Evolutionary conservation across 495 filamentous ascomycete species (phyloP).

Genomic region (Staphylotrichum longicolle): DNA sequence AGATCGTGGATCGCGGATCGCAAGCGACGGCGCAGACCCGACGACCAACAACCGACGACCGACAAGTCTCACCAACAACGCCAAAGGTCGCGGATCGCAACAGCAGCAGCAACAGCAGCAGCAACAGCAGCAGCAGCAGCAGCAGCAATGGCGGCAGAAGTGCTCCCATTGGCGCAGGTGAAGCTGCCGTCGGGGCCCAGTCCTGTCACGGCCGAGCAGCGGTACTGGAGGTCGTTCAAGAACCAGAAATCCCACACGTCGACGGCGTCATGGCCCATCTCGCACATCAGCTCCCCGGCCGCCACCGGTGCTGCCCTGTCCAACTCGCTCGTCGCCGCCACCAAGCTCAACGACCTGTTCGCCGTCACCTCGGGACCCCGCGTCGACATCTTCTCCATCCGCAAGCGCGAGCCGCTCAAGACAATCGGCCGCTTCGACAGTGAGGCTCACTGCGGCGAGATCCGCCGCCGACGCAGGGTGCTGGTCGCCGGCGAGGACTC

Average conservation of each 20-base stretch:
- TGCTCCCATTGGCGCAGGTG: constrained; percentile 75
- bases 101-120: constrained; percentile 36
- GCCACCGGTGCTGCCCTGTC: constrained; percentile 46
- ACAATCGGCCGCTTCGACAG: constrained; percentile 91
- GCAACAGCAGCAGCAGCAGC: constrained; percentile 10
- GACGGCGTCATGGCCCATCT: constrained; percentile 78
- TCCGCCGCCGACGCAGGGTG: constrained; percentile 80
- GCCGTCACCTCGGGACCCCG: constrained; percentile 88
- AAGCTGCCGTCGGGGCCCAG: constrained; percentile 76
- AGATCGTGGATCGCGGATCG: too few species aligned
- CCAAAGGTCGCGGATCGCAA: constrained; percentile 1
- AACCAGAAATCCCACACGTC: constrained; percentile 84
- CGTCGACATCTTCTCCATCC: constrained; percentile 87
- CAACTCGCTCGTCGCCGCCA: constrained; percentile 43
- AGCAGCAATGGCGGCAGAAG: constrained; percentile 82
- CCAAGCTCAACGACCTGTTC: constrained; percentile 68
- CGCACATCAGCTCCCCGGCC: constrained; percentile 77
- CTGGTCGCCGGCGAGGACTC: constrained; percentile 87
- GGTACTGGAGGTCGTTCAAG: constrained; percentile 89
- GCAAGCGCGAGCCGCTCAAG: constrained; percentile 83
- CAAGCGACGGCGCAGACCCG: not conserved
- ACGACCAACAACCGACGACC: not conserved
- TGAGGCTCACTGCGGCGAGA: constrained; percentile 78
- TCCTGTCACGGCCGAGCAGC: constrained; percentile 80
- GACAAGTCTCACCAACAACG: not conserved